Base-by-base conservation (phyloP, 2,329 filamentous ascomycete genomes). In the Elsinoe fawcettii region DNA sequence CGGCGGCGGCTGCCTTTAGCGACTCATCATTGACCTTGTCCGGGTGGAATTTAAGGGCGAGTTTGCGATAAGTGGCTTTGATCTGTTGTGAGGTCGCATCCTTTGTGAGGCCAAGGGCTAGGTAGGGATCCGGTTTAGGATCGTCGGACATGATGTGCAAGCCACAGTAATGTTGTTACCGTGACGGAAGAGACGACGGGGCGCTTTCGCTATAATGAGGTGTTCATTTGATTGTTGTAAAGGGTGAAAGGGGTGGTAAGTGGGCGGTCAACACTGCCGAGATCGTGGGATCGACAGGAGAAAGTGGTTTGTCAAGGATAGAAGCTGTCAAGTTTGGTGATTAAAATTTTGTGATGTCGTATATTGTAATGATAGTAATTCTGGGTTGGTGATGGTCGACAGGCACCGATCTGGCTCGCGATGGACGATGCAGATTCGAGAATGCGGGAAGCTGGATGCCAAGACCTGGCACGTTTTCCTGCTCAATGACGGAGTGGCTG, bases 21-120 rank as follows among this genome's bases (percentile, higher is more conserved):
- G 82, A 77, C 55, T 86, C 83, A 87, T 57, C 56, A 12, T 64
- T 56, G 8, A 56, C 58, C 73, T 64, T 80, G 92, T 77, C 76
- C 55, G 77, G 76, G 63, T 99, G 93, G 65, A 91, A 82, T 70
- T 84, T 90, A 59, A 99, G 78, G 2, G 93, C 93, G 53, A 87
- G 83, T 70, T 95, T 96, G 68, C 90, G 87, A 75, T 99, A 99
- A 16, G 92, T 90, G 16, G 83, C 84, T 70, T 95, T 96, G 74
- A 99, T 81, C 66, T 96, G 82, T 61, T 90, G 84, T 39, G 83
- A 74, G 0, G 87, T 88, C 12, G 90, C 90, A 55, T 81, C 76
- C 60, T 82, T 82, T 36, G 85, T 79, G 39, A 99, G 71, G 20
- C 77, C 81, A 7, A 99, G 83, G 56, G 92, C 82, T 65, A 85